These are phyloP conservation scores for Ramularia collo-cygni DNA, from an alignment of 2,329 filamentous ascomycete genomes.

Conservation along the genomic window DNA sequence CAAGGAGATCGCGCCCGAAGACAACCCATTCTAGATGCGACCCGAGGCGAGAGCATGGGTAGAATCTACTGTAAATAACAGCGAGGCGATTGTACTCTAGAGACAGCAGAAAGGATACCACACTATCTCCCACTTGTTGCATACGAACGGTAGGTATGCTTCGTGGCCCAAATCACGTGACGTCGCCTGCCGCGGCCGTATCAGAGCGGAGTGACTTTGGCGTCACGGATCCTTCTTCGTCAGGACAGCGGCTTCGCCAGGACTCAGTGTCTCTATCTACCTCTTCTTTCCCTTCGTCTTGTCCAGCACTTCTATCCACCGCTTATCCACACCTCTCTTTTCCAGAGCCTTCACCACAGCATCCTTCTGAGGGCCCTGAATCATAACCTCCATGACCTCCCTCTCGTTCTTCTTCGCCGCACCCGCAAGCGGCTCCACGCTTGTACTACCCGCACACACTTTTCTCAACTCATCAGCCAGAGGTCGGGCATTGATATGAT, in stretches of 20 bases:
- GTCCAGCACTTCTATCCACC: constrained; percentile 59
- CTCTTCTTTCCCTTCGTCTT: constrained; percentile 61
- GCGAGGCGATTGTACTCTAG: constrained; percentile 2
- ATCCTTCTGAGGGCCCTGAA: constrained; percentile 60
- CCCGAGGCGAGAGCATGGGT: neutral
- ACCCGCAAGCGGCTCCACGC: constrained; percentile 54
- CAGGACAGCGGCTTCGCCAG: no score
- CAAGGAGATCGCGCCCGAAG: constrained; percentile 54
- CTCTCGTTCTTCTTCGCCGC: constrained; percentile 54
- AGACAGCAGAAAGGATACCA: neutral
- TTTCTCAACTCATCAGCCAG: constrained; percentile 61
- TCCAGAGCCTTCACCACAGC: constrained; percentile 54
- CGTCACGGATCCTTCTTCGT: no score
- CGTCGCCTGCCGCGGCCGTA: no score
- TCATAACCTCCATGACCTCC: constrained; percentile 59
- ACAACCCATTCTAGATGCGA: constrained; percentile 49
- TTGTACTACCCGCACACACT: constrained; percentile 61
- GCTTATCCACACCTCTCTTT: constrained; percentile 50
- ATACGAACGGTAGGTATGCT: neutral
- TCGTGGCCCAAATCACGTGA: neutral
- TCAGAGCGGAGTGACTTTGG: no score
- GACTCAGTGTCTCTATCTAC: neutral
- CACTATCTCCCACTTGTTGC: neutral
- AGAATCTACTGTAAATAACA: constrained; percentile 1
- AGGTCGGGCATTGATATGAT: constrained; percentile 52